Percentiles rank a stretch among this genome's conserved stretches.
Evolutionary conservation across 73 alveolate genomes (phyloP).

Genomic region (Paramecium biaurelia): DNA sequence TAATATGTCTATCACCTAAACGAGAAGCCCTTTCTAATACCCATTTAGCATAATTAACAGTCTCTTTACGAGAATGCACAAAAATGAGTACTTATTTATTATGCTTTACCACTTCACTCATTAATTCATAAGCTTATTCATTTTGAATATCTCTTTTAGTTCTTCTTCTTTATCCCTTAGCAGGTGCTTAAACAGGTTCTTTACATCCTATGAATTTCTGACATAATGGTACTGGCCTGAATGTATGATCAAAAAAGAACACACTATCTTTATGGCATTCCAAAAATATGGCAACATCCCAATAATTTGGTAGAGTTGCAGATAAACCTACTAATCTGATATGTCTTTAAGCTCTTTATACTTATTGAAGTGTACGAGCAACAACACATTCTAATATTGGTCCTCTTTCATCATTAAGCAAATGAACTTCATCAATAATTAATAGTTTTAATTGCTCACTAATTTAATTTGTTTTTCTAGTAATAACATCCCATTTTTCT

Average conservation of each 20-base stretch:
- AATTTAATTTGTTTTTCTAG: conserved; percentile 54
- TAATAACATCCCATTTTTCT: conserved; percentile 97
- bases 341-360: conserved; percentile 80
- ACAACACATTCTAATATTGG: conserved; percentile 99
- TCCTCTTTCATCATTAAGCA: conserved; percentile 99
- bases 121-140: conserved; percentile 86
- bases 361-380: conserved; percentile 95
- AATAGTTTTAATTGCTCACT: conserved; percentile 79
- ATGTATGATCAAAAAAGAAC: conserved; percentile 94
- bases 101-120: conserved; percentile 81
- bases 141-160: conserved; percentile 70
- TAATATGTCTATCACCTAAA: conserved; percentile 76
- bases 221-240: conserved; percentile 98
- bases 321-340: conserved; percentile 96
- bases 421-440: conserved; percentile 99
- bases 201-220: conserved; percentile 96
- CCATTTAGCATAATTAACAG: conserved; percentile 86
- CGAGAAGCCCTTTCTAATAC: conserved; percentile 74
- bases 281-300: conserved; percentile 96
- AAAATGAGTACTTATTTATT: conserved; percentile 97
- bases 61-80: conserved; percentile 99
- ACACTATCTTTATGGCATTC: conserved; percentile 89
- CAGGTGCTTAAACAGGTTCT: conserved; percentile 63
- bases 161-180: conserved; percentile 60
- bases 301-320: conserved; percentile 99